Evolutionary conservation across 2,329 filamentous ascomycete species (phyloP), one percentile per base, ranked within the genome.

Genomic region (Penicillium freii): DNA sequence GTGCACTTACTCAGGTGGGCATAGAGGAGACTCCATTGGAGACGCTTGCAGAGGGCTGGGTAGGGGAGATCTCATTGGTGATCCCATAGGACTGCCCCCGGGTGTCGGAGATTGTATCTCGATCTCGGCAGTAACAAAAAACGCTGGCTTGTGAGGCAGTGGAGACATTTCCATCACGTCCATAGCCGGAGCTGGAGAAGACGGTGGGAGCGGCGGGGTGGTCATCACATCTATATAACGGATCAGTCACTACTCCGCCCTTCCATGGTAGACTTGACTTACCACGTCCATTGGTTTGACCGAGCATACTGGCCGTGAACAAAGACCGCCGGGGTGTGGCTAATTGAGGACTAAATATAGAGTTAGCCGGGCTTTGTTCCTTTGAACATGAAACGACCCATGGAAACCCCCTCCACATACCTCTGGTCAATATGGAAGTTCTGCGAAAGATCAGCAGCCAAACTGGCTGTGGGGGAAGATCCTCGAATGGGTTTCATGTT

Each of bases 381-480:
- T 48, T 54, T 54, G 27, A 31, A 34, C 11, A 25, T 27, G 39
- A 48, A 42, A 51, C 49, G 38, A 33, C n/a, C 23, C 23, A 29
- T 25, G 27, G 21, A 19, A 29, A 23, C 15, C 29, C 15, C 15
- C 7, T 29, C 19, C 17, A 45, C 53, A 11, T 44, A 97, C 93
- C 92, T 97, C 71, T 89, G 91, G 76, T 97, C 92, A 73, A 97
- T 90, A 73, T 93, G 90, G 74, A 97, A 96, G 80, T 97, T 99
- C 73, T 96, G 92, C 57, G 92, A 97, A 68, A 97, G 83, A 77
- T 99, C 94, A 61, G 92, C 92, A 42, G 92, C 93, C 66, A 99
- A 80, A 71, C 91, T 96, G 51, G 91, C 87, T 36, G 92, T 92
- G 6, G 94, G 94, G 56, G 94, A 99, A 21, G 92, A 96, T 48